These are phyloP conservation scores for Lactifluus piperatus DNA, from an alignment of 768 basidiomycete species.

Conservation along the genomic window DNA sequence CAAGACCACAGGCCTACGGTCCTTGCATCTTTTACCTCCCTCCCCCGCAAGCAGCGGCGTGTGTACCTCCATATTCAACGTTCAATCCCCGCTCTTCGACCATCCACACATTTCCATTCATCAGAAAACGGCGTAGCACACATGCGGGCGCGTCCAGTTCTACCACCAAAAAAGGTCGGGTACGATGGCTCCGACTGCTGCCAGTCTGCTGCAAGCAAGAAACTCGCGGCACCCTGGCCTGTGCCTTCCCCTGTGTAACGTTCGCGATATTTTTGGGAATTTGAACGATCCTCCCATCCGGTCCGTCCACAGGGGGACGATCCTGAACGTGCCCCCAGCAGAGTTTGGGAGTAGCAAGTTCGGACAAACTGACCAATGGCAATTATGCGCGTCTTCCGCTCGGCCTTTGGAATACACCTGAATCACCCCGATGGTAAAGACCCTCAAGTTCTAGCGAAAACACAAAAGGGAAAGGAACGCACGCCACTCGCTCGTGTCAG, in stretches of 20 bases:
- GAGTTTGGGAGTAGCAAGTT: neutral
- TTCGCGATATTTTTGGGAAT: neutral
- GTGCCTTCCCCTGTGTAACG: neutral
- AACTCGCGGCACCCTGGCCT: no score
- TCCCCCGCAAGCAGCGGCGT: neutral
- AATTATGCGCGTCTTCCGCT: neutral
- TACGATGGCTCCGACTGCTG: neutral
- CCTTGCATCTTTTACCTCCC: no score
- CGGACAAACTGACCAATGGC: neutral
- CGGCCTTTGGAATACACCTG: neutral
- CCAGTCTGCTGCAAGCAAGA: no score
- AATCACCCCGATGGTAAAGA: neutral
- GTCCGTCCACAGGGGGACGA: neutral
- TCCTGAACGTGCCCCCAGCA: neutral
- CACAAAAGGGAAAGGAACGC: neutral
- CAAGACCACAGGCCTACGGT: no score
- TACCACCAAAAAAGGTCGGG: neutral
- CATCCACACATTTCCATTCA: neutral
- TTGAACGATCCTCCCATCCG: neutral
- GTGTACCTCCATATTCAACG: neutral
- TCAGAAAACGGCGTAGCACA: constrained; percentile 1
- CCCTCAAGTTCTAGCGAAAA: constrained; percentile 1
- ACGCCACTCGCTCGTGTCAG: neutral
- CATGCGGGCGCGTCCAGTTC: neutral
- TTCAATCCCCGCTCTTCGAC: neutral